Conservation (phyloP, 768 basidiomycete genomes). For the Macrolepiota fuliginosa region DNA sequence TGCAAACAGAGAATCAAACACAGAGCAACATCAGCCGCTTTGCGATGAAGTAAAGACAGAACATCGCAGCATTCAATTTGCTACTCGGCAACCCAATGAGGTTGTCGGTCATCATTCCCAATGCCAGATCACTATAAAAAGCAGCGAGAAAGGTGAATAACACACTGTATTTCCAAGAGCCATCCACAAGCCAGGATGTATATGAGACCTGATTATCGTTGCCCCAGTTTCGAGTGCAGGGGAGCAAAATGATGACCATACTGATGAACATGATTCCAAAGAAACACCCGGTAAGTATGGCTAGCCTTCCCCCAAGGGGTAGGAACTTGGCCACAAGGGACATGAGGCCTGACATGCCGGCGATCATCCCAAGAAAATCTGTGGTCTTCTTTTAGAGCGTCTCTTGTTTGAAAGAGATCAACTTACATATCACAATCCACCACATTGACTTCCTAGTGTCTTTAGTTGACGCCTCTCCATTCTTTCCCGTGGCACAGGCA, state of each 20-base stretch:
- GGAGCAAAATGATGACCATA: background rate
- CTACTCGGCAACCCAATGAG: constrained; percentile 15
- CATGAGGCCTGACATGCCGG: background rate
- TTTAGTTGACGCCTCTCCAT: background rate
- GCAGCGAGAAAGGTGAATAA: constrained; percentile 16
- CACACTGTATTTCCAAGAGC: background rate
- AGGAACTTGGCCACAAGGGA: background rate
- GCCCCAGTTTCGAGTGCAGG: too few relatives aligned
- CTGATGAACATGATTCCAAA: background rate
- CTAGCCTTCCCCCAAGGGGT: background rate
- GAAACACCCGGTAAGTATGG: background rate
- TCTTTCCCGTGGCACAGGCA: background rate
- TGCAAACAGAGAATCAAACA: too few relatives aligned
- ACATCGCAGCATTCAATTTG: constrained; percentile 13
- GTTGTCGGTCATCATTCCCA: constrained; percentile 18
- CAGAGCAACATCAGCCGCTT: background rate
- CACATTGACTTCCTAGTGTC: constrained; percentile 1
- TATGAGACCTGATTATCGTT: too few relatives aligned
- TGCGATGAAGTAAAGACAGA: constrained; percentile 5
- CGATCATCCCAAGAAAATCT: background rate
- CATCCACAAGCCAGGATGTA: background rate
- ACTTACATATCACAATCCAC: constrained; percentile 16
- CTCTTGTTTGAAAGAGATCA: background rate
- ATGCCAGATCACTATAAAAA: constrained; percentile 18
- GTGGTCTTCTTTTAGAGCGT: background rate